Base-by-base conservation (phyloP, 129 eudicot species). In the Oenanthe sinensis region DNA sequence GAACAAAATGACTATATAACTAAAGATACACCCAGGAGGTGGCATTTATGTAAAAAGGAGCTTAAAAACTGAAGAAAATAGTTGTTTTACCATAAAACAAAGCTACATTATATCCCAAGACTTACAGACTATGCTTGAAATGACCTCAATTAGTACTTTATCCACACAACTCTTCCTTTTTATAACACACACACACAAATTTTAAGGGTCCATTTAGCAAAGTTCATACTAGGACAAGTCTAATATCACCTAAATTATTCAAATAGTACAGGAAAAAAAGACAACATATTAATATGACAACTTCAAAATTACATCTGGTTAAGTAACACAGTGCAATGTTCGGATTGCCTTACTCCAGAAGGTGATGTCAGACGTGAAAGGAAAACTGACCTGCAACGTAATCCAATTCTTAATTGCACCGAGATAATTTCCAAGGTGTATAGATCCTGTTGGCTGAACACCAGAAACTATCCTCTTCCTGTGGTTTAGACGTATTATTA, bases 361-460 rank as follows among this genome's bases (percentile, higher is more conserved):
- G 10, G 17, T n/a, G 47, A 72, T 33, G 36, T 33, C 36, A 33
- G 36, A 33, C 45, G 36, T 42, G 36, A 5, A 76, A 12, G 74
- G 45, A 39, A 70, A 12, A 19, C 63, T 20, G 77, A 92, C 98
- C 93, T 96, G 99, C 78, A 96, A 86, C 4, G 88, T 84, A 52
- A 96, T 81, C 99, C 97, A 96, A 80, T 96, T 92, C 76, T 90
- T 96, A 78, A 96, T 96, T 48, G 99, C 99, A 28, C 97, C 99
- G 43, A 96, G 96, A 87, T 96, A 96, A 81, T 96, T 96, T 45
- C 99, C 99, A 24, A 96, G 97, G 88, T 96, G 99, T 81, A 96
- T 87, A 79, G 99, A 88, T 55, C 99, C 99, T 4, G 99, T 96
- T 28, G 99, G 97, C 78, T 95, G 99, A 74, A 87, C 96, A 37